Percentiles rank a stretch among this genome's conserved stretches.
These are phyloP conservation scores for Euphorbia tirucalli DNA, from an alignment of 345 rosid species.

Conservation along the genomic window DNA sequence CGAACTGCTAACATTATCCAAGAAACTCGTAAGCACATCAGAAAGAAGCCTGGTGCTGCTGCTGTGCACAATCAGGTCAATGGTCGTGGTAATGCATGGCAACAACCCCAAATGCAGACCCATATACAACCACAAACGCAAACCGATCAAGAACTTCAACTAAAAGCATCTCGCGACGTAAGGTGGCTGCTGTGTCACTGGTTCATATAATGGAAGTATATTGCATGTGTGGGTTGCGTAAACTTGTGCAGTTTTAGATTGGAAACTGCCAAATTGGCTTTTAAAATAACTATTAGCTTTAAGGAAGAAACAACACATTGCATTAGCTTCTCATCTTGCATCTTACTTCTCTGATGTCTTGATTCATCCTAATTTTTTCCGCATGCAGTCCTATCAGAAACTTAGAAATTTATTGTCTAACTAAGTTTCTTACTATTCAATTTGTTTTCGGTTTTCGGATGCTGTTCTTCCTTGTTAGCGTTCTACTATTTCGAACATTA, in stretches of 20 bases:
- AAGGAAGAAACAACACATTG: background rate
- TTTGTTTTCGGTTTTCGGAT: background rate
- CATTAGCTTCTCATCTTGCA: background rate
- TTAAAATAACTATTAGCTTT: background rate
- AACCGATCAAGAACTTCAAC: slow-evolving; percentile 61
- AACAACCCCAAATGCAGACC: slow-evolving; percentile 35
- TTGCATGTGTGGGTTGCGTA: slow-evolving; percentile 25
- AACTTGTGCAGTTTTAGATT: slow-evolving; percentile 8
- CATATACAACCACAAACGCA: slow-evolving; percentile 28
- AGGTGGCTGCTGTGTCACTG: slow-evolving; percentile 70
- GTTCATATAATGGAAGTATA: slow-evolving; percentile 33
- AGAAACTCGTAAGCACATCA: slow-evolving; percentile 36
- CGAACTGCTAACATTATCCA: slow-evolving; percentile 32
- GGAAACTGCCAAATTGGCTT: slow-evolving; percentile 7
- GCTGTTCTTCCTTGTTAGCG: background rate
- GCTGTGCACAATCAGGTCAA: slow-evolving; percentile 18
- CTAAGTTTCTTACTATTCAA: background rate
- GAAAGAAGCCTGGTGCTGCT: slow-evolving; percentile 20
- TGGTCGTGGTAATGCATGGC: slow-evolving; percentile 6
- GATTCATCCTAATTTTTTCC: background rate
- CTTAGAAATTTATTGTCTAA: background rate
- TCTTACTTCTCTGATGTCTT: background rate
- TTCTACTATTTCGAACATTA: too few species aligned
- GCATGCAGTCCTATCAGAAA: background rate
- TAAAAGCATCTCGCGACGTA: slow-evolving; percentile 99